phyloP scores from a whole-genome alignment of 2,329 filamentous ascomycete species.

The Ophiosphaerella herpotricha region DNA sequence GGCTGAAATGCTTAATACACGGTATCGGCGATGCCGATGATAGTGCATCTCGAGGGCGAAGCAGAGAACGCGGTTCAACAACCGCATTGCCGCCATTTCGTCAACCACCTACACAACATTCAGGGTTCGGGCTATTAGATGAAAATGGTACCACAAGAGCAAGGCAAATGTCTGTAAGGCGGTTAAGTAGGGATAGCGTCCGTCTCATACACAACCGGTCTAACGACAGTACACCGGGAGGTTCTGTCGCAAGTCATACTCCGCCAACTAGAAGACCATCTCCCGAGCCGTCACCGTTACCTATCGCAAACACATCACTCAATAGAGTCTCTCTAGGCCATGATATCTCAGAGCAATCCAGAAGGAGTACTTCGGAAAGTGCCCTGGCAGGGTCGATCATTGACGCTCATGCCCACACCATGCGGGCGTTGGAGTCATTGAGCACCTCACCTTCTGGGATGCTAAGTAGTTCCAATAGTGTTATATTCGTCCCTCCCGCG shows the following conservation, averaged over 20 bases:
- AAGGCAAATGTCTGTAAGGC: slow-evolving; percentile 26
- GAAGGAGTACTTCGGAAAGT: slow-evolving; percentile 31
- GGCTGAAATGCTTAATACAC: slow-evolving; percentile 10
- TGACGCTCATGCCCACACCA: slow-evolving; percentile 35
- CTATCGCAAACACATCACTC: neutral
- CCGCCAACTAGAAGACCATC: slow-evolving; percentile 8
- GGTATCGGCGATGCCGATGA: neutral
- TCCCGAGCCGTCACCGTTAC: slow-evolving; percentile 7
- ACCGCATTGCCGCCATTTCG: slow-evolving; percentile 21
- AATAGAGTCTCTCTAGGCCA: neutral
- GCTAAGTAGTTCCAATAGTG: slow-evolving; percentile 9
- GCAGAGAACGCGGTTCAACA: slow-evolving; percentile 14
- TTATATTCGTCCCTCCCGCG: slow-evolving; percentile 9
- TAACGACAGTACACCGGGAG: slow-evolving; percentile 21
- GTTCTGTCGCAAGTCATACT: slow-evolving; percentile 17
- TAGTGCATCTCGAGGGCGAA: slow-evolving; percentile 11
- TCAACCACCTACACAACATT: slow-evolving; percentile 12
- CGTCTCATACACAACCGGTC: slow-evolving; percentile 30
- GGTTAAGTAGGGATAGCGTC: slow-evolving; percentile 25
- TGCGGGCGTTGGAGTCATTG: slow-evolving; percentile 32
- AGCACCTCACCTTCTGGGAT: slow-evolving; percentile 14
- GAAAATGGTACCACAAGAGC: slow-evolving; percentile 20
- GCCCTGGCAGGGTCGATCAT: slow-evolving; percentile 34
- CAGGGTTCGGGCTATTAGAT: slow-evolving; percentile 1
- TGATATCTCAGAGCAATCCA: slow-evolving; percentile 12